Conservation (phyloP, 2,329 filamentous ascomycete species). For the Emmonsia crescens region DNA sequence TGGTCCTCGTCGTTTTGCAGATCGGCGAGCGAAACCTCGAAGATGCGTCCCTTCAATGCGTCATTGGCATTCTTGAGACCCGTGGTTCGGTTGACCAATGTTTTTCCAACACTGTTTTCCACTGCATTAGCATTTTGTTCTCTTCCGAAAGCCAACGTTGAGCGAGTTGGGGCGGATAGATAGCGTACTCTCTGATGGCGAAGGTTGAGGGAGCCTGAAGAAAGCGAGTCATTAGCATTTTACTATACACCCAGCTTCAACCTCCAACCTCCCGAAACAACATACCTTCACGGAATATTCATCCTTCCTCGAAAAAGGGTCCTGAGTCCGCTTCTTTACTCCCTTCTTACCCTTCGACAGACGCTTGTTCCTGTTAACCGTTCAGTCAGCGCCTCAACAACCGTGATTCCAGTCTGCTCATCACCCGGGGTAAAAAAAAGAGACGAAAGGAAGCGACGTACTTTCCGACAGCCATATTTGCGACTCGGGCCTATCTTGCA, state of each 20-base stretch:
- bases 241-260: background rate
- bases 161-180: slow-evolving; percentile 9
- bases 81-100: slow-evolving; percentile 96
- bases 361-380: slow-evolving; percentile 79
- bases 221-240: background rate
- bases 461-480: slow-evolving; percentile 78
- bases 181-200: slow-evolving; percentile 83
- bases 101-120: slow-evolving; percentile 83
- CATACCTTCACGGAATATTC: slow-evolving; percentile 94
- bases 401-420: background rate
- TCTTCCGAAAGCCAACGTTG: background rate
- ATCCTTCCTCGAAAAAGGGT: slow-evolving; percentile 98
- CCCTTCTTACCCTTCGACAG: slow-evolving; percentile 99
- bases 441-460: slow-evolving; percentile 33
- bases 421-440: slow-evolving; percentile 5
- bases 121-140: slow-evolving; percentile 7
- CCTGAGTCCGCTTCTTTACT: slow-evolving; percentile 97
- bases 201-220: slow-evolving; percentile 82
- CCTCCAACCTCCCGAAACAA: background rate
- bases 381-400: slow-evolving; percentile 3
- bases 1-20: slow-evolving; percentile 99
- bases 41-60: slow-evolving; percentile 93
- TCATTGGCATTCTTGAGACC: slow-evolving; percentile 99
- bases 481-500: slow-evolving; percentile 41
- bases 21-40: slow-evolving; percentile 97